phyloP scores from a whole-genome alignment of 1,284 basidiomycete species.

The Exobasidium rhododendri region DNA sequence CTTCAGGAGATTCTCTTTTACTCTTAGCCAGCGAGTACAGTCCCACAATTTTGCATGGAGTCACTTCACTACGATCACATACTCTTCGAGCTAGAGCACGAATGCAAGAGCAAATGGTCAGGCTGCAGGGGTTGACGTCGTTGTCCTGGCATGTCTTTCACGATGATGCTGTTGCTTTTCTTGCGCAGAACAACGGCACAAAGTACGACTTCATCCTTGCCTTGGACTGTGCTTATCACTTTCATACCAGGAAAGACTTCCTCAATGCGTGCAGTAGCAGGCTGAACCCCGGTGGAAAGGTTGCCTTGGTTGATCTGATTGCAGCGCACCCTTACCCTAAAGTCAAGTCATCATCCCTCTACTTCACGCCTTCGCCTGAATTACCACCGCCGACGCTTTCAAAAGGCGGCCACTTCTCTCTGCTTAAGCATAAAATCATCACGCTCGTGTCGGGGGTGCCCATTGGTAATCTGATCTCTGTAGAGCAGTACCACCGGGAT shows the following conservation, averaged over 20 bases:
- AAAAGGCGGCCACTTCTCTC: conserved; percentile 7
- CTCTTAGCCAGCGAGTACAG: conserved; percentile 22
- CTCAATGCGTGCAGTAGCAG: conserved; percentile 26
- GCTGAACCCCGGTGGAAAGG: conserved; percentile 32
- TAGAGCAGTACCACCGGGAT: conserved; percentile 27
- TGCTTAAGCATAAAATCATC: conserved; percentile 18
- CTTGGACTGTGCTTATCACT: conserved; percentile 53
- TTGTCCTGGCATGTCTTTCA: conserved; percentile 23
- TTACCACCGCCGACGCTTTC: conserved; percentile 1
- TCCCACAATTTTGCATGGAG: conserved; percentile 40
- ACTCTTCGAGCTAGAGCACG: conserved; percentile 27
- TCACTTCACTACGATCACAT: conserved; percentile 38
- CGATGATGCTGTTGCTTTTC: conserved; percentile 24
- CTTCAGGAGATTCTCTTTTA: conserved; percentile 47
- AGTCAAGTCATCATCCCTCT: background rate
- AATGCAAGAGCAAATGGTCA: conserved; percentile 4
- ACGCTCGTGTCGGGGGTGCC: conserved; percentile 24
- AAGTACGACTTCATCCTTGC: conserved; percentile 46
- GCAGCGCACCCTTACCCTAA: conserved; percentile 38
- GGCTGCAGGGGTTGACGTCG: conserved; percentile 12
- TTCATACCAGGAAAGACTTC: conserved; percentile 32
- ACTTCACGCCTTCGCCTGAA: conserved; percentile 6
- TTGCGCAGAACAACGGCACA: background rate
- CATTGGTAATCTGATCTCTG: conserved; percentile 26
- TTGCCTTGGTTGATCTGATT: conserved; percentile 45